Conservation (phyloP, 768 basidiomycete species). For the Rhodocollybia butyracea region DNA sequence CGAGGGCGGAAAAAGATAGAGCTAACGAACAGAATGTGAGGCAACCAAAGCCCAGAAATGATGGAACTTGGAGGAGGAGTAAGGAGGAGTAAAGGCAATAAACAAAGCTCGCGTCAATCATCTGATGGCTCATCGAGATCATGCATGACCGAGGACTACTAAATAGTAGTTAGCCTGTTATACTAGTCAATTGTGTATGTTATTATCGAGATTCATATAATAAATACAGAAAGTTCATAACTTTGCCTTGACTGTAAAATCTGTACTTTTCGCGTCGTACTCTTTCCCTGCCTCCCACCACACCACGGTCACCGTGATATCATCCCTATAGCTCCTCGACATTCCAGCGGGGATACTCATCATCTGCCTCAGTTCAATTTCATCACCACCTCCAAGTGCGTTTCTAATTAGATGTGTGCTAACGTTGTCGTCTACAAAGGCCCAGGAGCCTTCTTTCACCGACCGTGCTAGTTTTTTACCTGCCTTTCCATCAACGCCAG, state of each 20-base stretch:
- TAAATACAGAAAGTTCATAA: too few species aligned
- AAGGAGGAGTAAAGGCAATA: background rate
- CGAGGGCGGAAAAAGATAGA: too few species aligned
- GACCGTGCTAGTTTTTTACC: conserved; percentile 51
- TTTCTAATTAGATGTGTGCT: conserved; percentile 86
- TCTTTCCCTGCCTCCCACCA: conserved; percentile 79
- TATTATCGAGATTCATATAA: too few species aligned
- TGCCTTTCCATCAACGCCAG: conserved; percentile 55
- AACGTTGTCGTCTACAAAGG: conserved; percentile 76
- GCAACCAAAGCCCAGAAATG: background rate
- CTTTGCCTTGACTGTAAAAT: conserved; percentile 41
- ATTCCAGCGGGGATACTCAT: conserved; percentile 83
- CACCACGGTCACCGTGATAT: conserved; percentile 80
- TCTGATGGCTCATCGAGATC: conserved; percentile 1
- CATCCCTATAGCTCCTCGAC: conserved; percentile 77
- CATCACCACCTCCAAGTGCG: conserved; percentile 85
- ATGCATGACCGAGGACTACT: background rate
- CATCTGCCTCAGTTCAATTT: conserved; percentile 48
- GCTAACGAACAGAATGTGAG: background rate
- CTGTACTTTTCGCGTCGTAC: conserved; percentile 27
- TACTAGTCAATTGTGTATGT: too few species aligned
- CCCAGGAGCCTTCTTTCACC: conserved; percentile 54
- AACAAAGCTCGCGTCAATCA: conserved; percentile 1
- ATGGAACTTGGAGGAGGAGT: background rate
- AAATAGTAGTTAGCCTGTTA: too few species aligned